Evolutionary conservation across 805 yeast species (phyloP).

Genomic region (Candida endomychidarum): DNA sequence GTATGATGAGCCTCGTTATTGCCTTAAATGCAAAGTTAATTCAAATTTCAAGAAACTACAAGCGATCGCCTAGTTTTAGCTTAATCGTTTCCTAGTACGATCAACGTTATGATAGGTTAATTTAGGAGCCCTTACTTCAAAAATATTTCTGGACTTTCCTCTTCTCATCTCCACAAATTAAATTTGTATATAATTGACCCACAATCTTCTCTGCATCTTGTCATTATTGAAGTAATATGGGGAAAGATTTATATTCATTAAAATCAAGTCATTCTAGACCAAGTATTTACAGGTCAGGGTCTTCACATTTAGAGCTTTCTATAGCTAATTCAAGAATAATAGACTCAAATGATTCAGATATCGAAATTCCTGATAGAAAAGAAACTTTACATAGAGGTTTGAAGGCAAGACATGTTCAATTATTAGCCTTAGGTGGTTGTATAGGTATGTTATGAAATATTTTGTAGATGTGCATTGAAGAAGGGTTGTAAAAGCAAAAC

Average conservation of each 20-base stretch:
- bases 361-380: not conserved
- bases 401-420: constrained; percentile 55
- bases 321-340: constrained; percentile 27
- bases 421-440: constrained; percentile 85
- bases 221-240: not conserved
- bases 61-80: not conserved
- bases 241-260: constrained; percentile 13
- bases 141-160: not conserved
- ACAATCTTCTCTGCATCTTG: not conserved
- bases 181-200: not conserved
- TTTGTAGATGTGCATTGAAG: not conserved
- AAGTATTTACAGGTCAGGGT: constrained; percentile 24
- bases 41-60: not conserved
- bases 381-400: constrained; percentile 27
- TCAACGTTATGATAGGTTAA: not conserved
- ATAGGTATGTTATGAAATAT: constrained; percentile 47
- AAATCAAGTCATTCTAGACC: constrained; percentile 22
- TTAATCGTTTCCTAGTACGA: too few species aligned
- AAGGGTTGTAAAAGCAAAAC: not conserved
- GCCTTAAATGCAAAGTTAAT: too few species aligned
- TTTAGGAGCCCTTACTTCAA: not conserved
- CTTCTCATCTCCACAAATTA: constrained; percentile 4
- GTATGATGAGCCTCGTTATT: too few species aligned
- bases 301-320: constrained; percentile 26
- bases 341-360: constrained; percentile 20